These are phyloP conservation scores for Aspergillus ellipticus DNA, from an alignment of 495 filamentous ascomycete genomes.

Conservation along the genomic window DNA sequence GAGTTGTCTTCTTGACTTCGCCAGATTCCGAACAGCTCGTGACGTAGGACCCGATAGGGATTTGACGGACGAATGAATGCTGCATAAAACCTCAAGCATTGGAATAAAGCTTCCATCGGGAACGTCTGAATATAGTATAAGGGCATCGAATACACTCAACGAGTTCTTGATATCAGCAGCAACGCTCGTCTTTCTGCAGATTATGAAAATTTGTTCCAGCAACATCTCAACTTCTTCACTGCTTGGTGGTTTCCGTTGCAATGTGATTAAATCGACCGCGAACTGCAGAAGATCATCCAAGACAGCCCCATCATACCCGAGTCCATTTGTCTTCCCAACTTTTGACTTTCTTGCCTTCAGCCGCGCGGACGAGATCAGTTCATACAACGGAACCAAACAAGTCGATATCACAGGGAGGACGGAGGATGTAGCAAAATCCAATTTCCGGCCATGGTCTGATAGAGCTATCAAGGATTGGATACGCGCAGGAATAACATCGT, in stretches of 20 bases:
- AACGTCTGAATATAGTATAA: constrained; percentile 75
- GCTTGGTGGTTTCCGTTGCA: constrained; percentile 73
- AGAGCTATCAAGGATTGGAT: constrained; percentile 40
- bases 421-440: constrained; percentile 41
- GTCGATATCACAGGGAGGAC: constrained; percentile 41
- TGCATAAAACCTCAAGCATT: constrained; percentile 77
- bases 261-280: constrained; percentile 74
- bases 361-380: constrained; percentile 31
- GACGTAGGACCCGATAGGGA: constrained; percentile 69
- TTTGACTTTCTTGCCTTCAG: constrained; percentile 52
- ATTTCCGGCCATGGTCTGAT: constrained; percentile 44
- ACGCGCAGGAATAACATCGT: constrained; percentile 39
- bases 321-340: constrained; percentile 38
- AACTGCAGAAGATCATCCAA: constrained; percentile 69
- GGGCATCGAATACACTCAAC: constrained; percentile 70
- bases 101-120: constrained; percentile 62
- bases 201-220: constrained; percentile 62
- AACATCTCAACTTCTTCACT: constrained; percentile 63
- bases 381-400: constrained; percentile 41
- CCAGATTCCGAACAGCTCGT: constrained; percentile 70
- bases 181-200: constrained; percentile 72
- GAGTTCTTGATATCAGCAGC: constrained; percentile 71
- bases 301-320: constrained; percentile 58
- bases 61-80: constrained; percentile 71
- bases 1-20: constrained; percentile 72